Evolutionary conservation across 2,329 filamentous ascomycete genomes (phyloP).

Genomic region (Coleophoma crateriformis): DNA sequence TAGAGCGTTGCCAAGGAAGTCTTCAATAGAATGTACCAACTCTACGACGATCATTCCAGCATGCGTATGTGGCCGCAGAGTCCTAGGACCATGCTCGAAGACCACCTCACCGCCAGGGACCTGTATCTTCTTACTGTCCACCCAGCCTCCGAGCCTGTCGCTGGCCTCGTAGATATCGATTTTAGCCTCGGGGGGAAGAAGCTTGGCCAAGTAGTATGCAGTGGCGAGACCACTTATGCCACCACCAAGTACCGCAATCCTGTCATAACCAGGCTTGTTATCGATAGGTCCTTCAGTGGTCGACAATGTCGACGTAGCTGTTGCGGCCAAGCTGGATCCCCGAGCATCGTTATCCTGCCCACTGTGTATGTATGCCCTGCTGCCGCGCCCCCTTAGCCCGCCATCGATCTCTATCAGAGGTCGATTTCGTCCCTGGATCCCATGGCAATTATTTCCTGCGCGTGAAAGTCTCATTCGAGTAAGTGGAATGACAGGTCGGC

Average conservation of each 20-base stretch:
- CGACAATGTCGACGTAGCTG: background rate
- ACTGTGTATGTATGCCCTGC: background rate
- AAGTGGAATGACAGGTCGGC: background rate
- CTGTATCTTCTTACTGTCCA: conserved; percentile 59
- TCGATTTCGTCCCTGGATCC: too few species aligned
- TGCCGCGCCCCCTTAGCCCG: background rate
- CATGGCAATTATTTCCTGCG: too few species aligned
- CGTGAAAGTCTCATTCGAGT: too few species aligned
- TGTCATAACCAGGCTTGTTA: background rate
- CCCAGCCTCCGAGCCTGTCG: conserved; percentile 74
- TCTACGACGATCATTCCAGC: conserved; percentile 17
- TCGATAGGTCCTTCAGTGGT: background rate
- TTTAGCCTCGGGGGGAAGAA: conserved; percentile 59
- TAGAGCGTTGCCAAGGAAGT: background rate
- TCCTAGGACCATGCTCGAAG: conserved; percentile 79
- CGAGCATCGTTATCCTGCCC: background rate
- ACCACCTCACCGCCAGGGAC: conserved; percentile 58
- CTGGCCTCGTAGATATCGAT: conserved; percentile 79
- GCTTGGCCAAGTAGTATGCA: conserved; percentile 69
- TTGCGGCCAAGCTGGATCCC: background rate
- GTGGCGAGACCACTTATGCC: conserved; percentile 78
- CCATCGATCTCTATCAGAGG: background rate
- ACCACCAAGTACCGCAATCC: conserved; percentile 67
- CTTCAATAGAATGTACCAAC: conserved; percentile 8
- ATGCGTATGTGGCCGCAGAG: conserved; percentile 18